These are phyloP conservation scores for Middelhovenomyces tepae DNA, from an alignment of 805 yeast genomes.

Conservation along the genomic window DNA sequence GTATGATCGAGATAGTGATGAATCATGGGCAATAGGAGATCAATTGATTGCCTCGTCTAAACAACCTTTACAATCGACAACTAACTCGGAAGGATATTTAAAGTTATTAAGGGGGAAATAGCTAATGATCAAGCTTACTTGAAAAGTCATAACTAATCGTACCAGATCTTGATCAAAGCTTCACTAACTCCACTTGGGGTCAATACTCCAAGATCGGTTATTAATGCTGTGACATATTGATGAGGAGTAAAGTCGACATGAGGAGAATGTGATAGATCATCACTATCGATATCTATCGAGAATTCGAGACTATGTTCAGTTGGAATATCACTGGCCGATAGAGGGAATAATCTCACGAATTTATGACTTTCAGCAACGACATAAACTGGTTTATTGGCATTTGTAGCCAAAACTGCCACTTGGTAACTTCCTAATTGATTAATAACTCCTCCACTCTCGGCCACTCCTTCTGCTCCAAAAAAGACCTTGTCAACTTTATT, in stretches of 20 bases:
- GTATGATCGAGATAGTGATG: conserved; percentile 32
- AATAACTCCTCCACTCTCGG: conserved; percentile 96
- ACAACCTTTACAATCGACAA: conserved; percentile 12
- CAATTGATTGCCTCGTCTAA: conserved; percentile 15
- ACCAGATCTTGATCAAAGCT: conserved; percentile 97
- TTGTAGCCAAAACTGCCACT: conserved; percentile 84
- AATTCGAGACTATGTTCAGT: conserved; percentile 43
- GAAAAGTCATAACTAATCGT: too few species aligned
- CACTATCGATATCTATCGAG: conserved; percentile 22
- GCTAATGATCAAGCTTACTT: conserved; percentile 2
- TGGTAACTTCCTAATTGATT: conserved; percentile 90
- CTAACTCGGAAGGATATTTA: conserved; percentile 17
- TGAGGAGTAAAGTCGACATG: conserved; percentile 91
- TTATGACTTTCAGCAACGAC: conserved; percentile 94
- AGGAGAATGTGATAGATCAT: conserved; percentile 40
- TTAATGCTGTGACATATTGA: conserved; percentile 87
- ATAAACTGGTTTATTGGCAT: conserved; percentile 85
- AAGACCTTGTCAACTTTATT: conserved; percentile 87
- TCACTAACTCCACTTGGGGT: conserved; percentile 99
- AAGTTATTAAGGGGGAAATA: neutral
- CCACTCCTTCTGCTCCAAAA: conserved; percentile 98
- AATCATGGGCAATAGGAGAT: conserved; percentile 26
- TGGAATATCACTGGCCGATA: conserved; percentile 87
- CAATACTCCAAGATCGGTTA: conserved; percentile 91
- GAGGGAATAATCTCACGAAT: conserved; percentile 91